phyloP scores from a whole-genome alignment of 345 rosid genomes.

The Raphanus raphanistrum region DNA sequence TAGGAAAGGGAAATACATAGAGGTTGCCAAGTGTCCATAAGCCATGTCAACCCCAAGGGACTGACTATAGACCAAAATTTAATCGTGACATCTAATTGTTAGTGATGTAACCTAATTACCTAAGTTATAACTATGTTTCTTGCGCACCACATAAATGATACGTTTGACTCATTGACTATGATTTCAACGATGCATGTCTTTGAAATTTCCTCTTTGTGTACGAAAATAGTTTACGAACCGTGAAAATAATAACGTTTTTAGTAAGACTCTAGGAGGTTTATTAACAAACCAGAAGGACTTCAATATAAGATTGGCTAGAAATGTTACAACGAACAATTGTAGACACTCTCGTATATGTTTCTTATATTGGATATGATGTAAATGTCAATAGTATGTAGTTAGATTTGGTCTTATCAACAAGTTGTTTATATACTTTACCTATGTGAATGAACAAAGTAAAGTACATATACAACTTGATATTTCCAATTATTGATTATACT shows the following conservation, averaged over 20 bases:
- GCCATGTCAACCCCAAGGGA: background rate
- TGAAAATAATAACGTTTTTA: background rate
- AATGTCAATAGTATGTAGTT: background rate
- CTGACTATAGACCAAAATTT: background rate
- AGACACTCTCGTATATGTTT: background rate
- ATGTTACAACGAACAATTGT: background rate
- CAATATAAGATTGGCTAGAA: background rate
- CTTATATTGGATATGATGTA: background rate
- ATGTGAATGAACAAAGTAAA: background rate
- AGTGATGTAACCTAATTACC: slow-evolving; percentile 7
- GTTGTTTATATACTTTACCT: background rate
- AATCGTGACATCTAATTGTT: background rate
- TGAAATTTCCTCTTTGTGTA: background rate
- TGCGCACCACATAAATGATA: slow-evolving; percentile 27
- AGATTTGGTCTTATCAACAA: background rate
- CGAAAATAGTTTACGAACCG: background rate
- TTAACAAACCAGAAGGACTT: background rate
- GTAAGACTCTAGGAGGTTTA: background rate
- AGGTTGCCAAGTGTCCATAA: slow-evolving; percentile 27
- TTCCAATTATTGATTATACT: background rate
- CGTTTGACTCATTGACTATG: slow-evolving; percentile 23
- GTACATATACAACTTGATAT: background rate
- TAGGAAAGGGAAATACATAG: slow-evolving; percentile 10
- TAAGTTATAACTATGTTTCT: slow-evolving; percentile 1
- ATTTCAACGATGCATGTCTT: background rate